Evolutionary conservation across 768 basidiomycete genomes (phyloP).

Genomic region (Mycena pura): DNA sequence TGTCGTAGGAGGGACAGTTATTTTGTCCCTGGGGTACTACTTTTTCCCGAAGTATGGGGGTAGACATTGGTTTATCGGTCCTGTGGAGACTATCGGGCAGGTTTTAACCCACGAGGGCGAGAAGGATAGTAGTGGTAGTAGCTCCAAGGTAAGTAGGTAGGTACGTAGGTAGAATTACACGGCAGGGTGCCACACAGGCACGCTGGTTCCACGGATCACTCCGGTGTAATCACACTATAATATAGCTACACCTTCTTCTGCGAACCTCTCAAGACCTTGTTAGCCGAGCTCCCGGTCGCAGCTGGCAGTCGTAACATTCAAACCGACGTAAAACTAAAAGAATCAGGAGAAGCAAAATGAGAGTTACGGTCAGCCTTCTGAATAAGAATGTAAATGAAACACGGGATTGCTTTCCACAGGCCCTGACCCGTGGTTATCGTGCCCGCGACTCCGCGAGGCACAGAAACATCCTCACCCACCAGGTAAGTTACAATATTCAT

Average conservation of each 20-base stretch:
- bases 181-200: not conserved
- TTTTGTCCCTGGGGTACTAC: constrained; percentile 58
- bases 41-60: constrained; percentile 65
- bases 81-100: constrained; percentile 45
- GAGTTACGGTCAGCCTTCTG: not conserved
- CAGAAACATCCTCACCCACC: no score
- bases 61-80: constrained; percentile 61
- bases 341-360: not conserved
- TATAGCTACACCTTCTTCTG: not conserved
- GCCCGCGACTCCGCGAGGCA: no score
- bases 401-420: no score
- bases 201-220: not conserved
- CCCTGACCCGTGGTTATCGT: no score
- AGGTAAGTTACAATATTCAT: no score
- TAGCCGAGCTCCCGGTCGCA: not conserved
- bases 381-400: not conserved
- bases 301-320: not conserved
- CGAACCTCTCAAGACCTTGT: not conserved
- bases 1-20: constrained; percentile 39
- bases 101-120: not conserved
- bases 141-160: no score
- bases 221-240: not conserved
- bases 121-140: not conserved
- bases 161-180: not conserved
- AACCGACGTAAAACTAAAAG: not conserved